Evolutionary conservation across 2,329 filamentous ascomycete species (phyloP), one percentile per base, ranked within the genome.

Genomic region (Colletotrichum gloeosporioides): DNA sequence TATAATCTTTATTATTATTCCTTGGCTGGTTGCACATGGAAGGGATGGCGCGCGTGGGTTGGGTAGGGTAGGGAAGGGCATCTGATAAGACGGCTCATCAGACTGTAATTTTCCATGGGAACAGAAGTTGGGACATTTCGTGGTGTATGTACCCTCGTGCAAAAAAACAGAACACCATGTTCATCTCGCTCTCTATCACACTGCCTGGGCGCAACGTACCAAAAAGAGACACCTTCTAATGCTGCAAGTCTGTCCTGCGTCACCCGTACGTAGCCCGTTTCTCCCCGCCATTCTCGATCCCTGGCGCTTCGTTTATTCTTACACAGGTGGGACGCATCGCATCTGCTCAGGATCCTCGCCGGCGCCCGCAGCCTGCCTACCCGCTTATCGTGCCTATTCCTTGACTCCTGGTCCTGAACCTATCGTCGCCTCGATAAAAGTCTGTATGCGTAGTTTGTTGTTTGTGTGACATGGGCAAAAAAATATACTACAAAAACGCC

Each of bases 401-500:
- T n/a, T 9, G 55, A 69, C 70, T 69, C 70, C 73, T 53, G 36
- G 29, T 55, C 68, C 49, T 39, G 61, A 63, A 36, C 69, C 67
- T 27, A 27, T 61, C 36, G 32, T 72, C 53, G 68, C 68, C 68
- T 53, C 55, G 8, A 63, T 29, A 27, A 63, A 74, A 61, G 44
- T 29, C n/a, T 64, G 22, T 39, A 64, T 64, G 44, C 22, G 59
- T 69, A 32, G 62, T 63, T 75, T 72, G 68, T 55, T 36, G 61
- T 74, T 27, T 69, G 57, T 59, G 44, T 69, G 39, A 63, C 61
- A 44, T 69, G 31, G 64, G 44, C n/a, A 25, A 25, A 31, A 69
- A 69, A 64, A 62, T 69, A 73, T 61, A 68, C 49, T 68, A 75
- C 62, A 77, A 39, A 53, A 75, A 75, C 71, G 75, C 75, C 71